Evolutionary conservation across 306 rosid species (phyloP), one percentile per base, ranked within the genome.

Genomic region (Psophocarpus tetragonolobus): DNA sequence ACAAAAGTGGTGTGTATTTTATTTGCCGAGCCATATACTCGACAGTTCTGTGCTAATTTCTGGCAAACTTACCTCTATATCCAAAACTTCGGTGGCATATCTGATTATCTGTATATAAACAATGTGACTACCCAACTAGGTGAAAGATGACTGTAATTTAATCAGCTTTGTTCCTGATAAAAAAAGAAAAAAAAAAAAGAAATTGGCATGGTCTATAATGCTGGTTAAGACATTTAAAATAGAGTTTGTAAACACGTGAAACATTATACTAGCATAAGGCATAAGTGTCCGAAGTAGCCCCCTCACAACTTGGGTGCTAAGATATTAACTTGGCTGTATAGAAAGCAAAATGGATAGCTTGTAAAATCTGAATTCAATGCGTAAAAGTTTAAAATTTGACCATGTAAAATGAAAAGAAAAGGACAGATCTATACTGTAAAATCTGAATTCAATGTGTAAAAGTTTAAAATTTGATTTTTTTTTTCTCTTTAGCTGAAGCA

Each of bases 1-100:
- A 11, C 98, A 95, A 75, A 95, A 95, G 69, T 95, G 98, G 98
- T 91, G 76, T 1, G 85, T 63, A 38, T 54, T 79, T 68, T 44
- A 72, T 70, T 64, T 57, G 39, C 8, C 75, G 11, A 73, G 6
- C 32, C 32, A 71, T 44, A 6, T 23, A 36, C 68, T 66, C 18
- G 39, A 53, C 23, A 56, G 18, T 66, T 44, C 45, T 12, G 47
- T 63, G 77, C 44, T 41, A 41, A 30, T 63, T 51, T 82, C 18
- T 62, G n/a, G 71, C 26, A 33, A 15, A 10, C 10, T 54, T 42
- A 38, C 13, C 56, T 68, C 15, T 50, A 3, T 6, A 1, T 27
- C 48, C 66, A 30, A 66, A 66, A 60, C 7, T 32, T 75, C 68
- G 15, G 21, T 33, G 13, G 42, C 23, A 2, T 61, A 7, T 17